Base-by-base conservation (phyloP, 768 basidiomycete species). In the Pleurotus tuber-regium region DNA sequence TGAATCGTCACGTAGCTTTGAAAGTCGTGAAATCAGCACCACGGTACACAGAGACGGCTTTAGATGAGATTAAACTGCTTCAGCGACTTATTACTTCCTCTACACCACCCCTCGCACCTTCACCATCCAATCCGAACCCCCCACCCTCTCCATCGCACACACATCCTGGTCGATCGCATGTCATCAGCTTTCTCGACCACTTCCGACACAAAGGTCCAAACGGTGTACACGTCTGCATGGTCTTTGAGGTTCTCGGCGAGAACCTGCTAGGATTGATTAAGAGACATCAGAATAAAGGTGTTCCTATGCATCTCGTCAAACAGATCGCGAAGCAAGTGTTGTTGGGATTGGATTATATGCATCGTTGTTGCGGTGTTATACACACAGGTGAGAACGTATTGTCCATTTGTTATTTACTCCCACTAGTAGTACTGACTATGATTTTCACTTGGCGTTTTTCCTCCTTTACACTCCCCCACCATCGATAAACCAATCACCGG, bases 21-120 rank as follows among this genome's bases (percentile, higher is more conserved):
- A 99, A 99, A 71, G 92, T 99, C 63, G 97, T 99, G 68, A 99
- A 98, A 70, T 97, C 95, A 12, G 97, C 96, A 0, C 84, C 87
- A 0, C 79, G 97, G 43, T 99, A 99, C 70, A 99, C 96, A 1
- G 96, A 99, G 65, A 99, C 97, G 0, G 97, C 97, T 0, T 76
- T 98, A 28, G 97, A 99, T 73, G 97, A 99, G 73, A 98, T 99
- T 72, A 98, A 98, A 66, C 87, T 99, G 2, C 81, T 98, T 16
- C 94, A 98, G 62, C 87, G 95, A 5, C 86, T 98, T 59, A 95
- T 96, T 69, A 89, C 89, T 6, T 91, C 92, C 16, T 76, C 84
- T 54, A 73, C 81, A 0, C 85, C 84, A 0, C 79, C 79, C 19
- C 63, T 75, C 28, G 65, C 70, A 0, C 73, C 80, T 16, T 71